Evolutionary conservation across 78 protist species (phyloP).

Genomic region (Guillardia theta): DNA sequence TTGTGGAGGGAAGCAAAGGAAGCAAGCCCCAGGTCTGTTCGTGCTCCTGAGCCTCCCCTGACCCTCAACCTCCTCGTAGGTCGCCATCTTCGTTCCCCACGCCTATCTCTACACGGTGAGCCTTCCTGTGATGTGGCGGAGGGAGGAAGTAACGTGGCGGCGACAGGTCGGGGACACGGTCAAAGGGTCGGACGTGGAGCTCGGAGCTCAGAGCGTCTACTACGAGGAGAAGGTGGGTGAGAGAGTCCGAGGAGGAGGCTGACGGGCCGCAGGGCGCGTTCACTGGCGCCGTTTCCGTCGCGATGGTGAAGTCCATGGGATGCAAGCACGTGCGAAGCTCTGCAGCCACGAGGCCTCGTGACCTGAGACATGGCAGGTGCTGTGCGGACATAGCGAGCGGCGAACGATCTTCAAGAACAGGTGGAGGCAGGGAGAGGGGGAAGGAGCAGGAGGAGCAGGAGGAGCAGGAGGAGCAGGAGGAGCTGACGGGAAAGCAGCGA

Average conservation of each 20-base stretch:
- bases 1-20: too few species aligned
- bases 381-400: conserved; percentile 98
- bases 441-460: too few species aligned
- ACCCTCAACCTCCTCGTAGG: background rate
- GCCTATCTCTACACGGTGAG: conserved; percentile 16
- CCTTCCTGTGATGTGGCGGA: too few species aligned
- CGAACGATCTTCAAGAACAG: too few species aligned
- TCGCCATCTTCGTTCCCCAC: conserved; percentile 17
- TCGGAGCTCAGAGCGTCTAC: background rate
- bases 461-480: too few species aligned
- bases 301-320: conserved; percentile 14
- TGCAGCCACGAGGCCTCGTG: too few species aligned
- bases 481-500: too few species aligned
- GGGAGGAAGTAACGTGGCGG: too few species aligned
- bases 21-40: background rate
- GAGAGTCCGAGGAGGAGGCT: background rate
- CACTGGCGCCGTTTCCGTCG: background rate
- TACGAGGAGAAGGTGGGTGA: background rate
- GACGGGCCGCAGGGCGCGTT: background rate
- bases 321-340: conserved; percentile 83
- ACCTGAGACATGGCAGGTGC: too few species aligned
- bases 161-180: background rate
- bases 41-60: background rate
- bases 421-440: too few species aligned
- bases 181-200: background rate